Percentiles rank a stretch among this genome's conserved stretches.
phyloP scores from a whole-genome alignment of 805 yeast genomes.

The Kregervanrija delftensis region DNA sequence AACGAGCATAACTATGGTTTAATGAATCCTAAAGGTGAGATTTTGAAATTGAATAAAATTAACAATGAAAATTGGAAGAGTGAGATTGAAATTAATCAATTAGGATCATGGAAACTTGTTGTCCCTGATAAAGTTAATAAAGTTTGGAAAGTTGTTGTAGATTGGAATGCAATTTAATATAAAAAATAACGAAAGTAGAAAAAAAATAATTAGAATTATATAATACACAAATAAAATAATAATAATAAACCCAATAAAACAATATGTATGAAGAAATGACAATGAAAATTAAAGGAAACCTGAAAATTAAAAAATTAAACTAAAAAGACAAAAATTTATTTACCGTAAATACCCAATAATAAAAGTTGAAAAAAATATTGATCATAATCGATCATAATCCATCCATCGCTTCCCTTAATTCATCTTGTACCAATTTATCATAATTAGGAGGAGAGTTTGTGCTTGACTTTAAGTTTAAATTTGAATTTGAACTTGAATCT shows the following conservation, averaged over 20 bases:
- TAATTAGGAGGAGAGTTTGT: slow-evolving; percentile 13
- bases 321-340: not conserved
- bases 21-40: slow-evolving; percentile 81
- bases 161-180: slow-evolving; percentile 50
- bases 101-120: slow-evolving; percentile 78
- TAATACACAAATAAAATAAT: not conserved
- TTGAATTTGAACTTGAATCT: too few relatives aligned
- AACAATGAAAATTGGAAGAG: slow-evolving; percentile 50
- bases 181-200: not conserved
- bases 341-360: too few relatives aligned
- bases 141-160: slow-evolving; percentile 86
- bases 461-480: too few relatives aligned
- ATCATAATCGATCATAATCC: slow-evolving; percentile 4
- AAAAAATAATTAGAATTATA: not conserved
- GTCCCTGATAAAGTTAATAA: slow-evolving; percentile 70
- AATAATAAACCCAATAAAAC: too few relatives aligned
- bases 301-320: not conserved
- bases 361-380: not conserved
- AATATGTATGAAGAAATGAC: too few relatives aligned
- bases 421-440: slow-evolving; percentile 11
- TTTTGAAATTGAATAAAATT: slow-evolving; percentile 48
- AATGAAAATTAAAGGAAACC: not conserved
- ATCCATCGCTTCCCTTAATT: slow-evolving; percentile 12
- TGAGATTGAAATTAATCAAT: slow-evolving; percentile 57
- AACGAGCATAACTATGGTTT: slow-evolving; percentile 51